Base-by-base conservation (phyloP, 2,329 filamentous ascomycete genomes). In the Venturia pyrina region DNA sequence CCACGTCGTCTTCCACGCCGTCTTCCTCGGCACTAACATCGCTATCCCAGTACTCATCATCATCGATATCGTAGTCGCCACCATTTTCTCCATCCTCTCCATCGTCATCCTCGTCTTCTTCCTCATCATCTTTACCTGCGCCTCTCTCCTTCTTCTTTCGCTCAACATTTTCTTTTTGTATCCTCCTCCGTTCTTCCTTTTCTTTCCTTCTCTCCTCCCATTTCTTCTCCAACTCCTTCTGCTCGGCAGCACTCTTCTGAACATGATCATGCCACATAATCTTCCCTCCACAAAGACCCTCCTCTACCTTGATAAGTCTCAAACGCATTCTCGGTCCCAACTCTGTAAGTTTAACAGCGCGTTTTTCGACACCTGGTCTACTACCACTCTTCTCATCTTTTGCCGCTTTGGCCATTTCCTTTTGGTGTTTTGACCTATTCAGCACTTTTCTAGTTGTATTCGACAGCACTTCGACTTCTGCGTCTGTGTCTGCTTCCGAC, bases 221-320 rank as follows among this genome's bases (percentile, higher is more conserved):
- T 70, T 86, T 84, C 79, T 88, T 85, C 70, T 98, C 93, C 71
- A 97, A 78, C 69, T 89, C 85, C 73, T 87, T 85, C 66, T 91
- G 79, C 75, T 99, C 93, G 21, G 85, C 83, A 70, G 86, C 86
- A 7, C 86, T 87, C 82, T 99, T 99, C 74, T 88, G 85, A 64
- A 98, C 87, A 74, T 91, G 96, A 74, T 97, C 92, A 76, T 99
- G 95, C 95, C 95, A 99, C 89, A 99, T 90, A 66, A 96, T 85
- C 75, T 91, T 95, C 62, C 95, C 95, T 34, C 85, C 84, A 72
- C 92, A 97, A 7, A 98, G 78, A 1, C 93, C 95, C 71, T 99
- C 95, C 74, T 99, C 95, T 5, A 99, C 93, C 79, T 99, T 99
- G 65, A 91, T 93, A 78, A 99, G 81, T 41, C 93, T 87, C 50